Base-by-base conservation (phyloP, 345 rosid species). In the Gynandropsis gynandra region DNA sequence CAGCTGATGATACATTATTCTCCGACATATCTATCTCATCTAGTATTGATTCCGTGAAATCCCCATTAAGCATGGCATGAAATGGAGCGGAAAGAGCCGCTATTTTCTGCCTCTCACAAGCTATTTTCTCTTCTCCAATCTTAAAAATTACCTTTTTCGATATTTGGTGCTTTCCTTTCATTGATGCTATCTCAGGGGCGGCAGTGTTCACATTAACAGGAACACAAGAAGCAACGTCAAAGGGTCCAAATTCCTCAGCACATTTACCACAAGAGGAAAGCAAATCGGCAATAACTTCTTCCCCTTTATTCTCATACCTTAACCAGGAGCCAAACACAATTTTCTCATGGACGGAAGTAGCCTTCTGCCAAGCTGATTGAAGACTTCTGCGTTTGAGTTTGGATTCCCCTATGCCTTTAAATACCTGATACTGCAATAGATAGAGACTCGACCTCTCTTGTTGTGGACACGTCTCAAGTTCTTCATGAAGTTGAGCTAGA, bases 401-500 rank as follows among this genome's bases (percentile, higher is more conserved):
- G 60, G 77, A 70, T 72, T 92, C 98, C 39, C 97, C 90, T 37
- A 92, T 83, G 42, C 98, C 98, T 69, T 74, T 79, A 74, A 87
- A 87, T 56, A 87, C 80, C 74, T 92, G 94, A 64, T 77, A 87
- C 68, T 87, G 89, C 42, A 78, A 59, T 52, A 85, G 70, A 73
- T 81, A 87, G 54, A 92, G 87, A 67, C 35, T 70, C 11, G 95
- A 75, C 65, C 79, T 79, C 61, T 81, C 88, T 41, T 75, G 64
- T 1, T 73, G 69, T 55, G 78, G 50, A 51, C 97, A 92, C 9
- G 82, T 77, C 67, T 92, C 98, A 8, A 92, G 93, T 58, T 85
- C 97, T 74, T 92, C 97, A 47, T 87, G 98, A 76, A 87, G 81
- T 73, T 81, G 89, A 52, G 97, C 87, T 70, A 92, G 75, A 59